These are phyloP conservation scores for Wallacemonas collosoma DNA, from an alignment of 208 protist genomes.

Conservation along the genomic window DNA sequence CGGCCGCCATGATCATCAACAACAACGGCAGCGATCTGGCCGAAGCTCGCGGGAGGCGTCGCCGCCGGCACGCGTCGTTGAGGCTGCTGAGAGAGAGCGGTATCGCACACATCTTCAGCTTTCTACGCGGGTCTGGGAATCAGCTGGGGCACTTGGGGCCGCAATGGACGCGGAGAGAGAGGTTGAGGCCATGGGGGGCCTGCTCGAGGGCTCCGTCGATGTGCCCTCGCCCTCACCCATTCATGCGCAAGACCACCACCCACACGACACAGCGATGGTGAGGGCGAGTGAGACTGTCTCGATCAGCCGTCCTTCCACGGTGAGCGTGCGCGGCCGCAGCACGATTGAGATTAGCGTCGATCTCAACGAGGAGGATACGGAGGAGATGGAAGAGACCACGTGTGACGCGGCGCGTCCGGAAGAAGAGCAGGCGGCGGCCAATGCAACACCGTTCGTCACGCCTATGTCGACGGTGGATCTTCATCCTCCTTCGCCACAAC, in stretches of 20 bases:
- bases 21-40: not conserved
- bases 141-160: not conserved
- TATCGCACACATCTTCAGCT: constrained; percentile 6
- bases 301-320: constrained; percentile 3
- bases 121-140: not conserved
- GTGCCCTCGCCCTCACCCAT: constrained; percentile 14
- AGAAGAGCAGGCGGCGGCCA: not conserved
- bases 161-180: not conserved
- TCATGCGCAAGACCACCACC: not conserved
- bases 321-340: constrained; percentile 13
- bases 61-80: constrained; percentile 22
- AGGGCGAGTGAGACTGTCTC: not conserved
- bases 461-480: not conserved
- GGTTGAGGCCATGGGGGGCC: not conserved
- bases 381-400: not conserved
- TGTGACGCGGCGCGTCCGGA: not conserved
- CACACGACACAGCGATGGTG: not conserved
- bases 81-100: not conserved
- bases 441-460: not conserved
- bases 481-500: too few relatives aligned
- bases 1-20: not conserved
- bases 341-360: constrained; percentile 20
- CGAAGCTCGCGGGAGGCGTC: constrained; percentile 5
- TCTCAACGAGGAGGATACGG: constrained; percentile 9
- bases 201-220: not conserved